Evolutionary conservation across 345 rosid genomes (phyloP).

Genomic region (Odontarrhena argentea): DNA sequence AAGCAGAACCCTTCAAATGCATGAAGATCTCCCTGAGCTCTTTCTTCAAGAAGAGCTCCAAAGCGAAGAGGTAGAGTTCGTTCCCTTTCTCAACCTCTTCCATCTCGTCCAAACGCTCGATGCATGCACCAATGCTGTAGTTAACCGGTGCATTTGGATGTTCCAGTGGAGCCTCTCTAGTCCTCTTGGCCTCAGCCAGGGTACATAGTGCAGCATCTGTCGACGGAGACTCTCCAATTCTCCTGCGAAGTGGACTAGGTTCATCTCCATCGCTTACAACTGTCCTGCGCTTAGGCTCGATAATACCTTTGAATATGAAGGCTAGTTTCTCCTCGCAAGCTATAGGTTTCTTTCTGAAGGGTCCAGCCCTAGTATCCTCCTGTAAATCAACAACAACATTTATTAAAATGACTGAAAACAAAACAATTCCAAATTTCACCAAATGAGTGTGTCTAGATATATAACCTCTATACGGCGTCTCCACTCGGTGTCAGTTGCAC

Average conservation of each 20-base stretch:
- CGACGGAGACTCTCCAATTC: constrained; percentile 34
- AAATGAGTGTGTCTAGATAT: too few relatives aligned
- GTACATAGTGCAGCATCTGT: too few relatives aligned
- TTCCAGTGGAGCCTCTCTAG: too few relatives aligned
- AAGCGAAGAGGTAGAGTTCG: constrained; percentile 52
- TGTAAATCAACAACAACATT: constrained; percentile 21
- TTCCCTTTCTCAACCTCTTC: constrained; percentile 52
- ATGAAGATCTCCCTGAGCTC: constrained; percentile 58
- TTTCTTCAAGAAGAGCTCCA: constrained; percentile 53
- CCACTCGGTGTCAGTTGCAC: constrained; percentile 53
- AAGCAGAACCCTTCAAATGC: constrained; percentile 47
- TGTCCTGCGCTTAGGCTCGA: constrained; percentile 41
- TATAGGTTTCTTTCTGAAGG: constrained; percentile 42
- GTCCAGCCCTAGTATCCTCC: constrained; percentile 47
- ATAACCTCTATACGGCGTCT: constrained; percentile 37
- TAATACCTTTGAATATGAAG: constrained; percentile 43
- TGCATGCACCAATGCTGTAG: constrained; percentile 54
- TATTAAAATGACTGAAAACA: not conserved
- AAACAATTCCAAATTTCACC: not conserved
- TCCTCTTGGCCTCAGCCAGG: too few relatives aligned
- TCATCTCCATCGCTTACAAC: constrained; percentile 18
- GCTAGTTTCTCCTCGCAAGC: constrained; percentile 46
- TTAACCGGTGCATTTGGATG: constrained; percentile 2
- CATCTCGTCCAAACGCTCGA: constrained; percentile 54
- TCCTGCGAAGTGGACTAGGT: constrained; percentile 22